These are phyloP conservation scores for Aspergillus bridgeri DNA, from an alignment of 495 filamentous ascomycete genomes.

Conservation along the genomic window DNA sequence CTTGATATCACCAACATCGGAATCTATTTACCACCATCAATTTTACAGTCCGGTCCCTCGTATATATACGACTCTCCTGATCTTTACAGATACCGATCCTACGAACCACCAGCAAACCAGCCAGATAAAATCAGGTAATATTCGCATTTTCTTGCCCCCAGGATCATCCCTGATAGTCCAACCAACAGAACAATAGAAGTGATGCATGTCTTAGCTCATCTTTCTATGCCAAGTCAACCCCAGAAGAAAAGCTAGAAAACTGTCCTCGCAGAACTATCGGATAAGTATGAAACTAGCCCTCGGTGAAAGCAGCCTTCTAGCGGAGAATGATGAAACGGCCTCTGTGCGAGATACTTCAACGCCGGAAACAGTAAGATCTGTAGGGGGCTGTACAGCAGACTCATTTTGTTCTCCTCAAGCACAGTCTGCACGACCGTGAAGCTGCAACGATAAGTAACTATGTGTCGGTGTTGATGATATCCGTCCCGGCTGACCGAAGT, in stretches of 20 bases:
- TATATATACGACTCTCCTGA: too few species aligned
- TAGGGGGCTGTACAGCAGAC: not conserved
- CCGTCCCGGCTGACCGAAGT: not conserved
- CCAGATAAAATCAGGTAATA: too few species aligned
- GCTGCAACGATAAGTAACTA: not conserved
- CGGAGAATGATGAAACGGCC: not conserved
- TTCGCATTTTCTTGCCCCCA: too few species aligned
- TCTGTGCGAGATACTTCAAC: not conserved
- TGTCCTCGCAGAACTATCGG: not conserved
- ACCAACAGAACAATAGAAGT: too few species aligned
- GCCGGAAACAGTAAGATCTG: not conserved
- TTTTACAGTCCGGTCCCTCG: too few species aligned
- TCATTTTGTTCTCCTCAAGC: not conserved
- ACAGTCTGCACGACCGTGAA: not conserved
- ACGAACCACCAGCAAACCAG: too few species aligned
- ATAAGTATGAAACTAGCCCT: not conserved
- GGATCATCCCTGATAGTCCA: too few species aligned
- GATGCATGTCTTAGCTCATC: not conserved
- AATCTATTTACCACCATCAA: too few species aligned
- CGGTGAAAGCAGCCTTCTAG: not conserved
- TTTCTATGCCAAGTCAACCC: not conserved
- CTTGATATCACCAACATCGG: too few species aligned
- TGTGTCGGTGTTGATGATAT: not conserved
- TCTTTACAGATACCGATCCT: too few species aligned
- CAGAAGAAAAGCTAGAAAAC: not conserved